Evolutionary conservation across 2,329 filamentous ascomycete species (phyloP).

Genomic region (Aspergillus sergii): DNA sequence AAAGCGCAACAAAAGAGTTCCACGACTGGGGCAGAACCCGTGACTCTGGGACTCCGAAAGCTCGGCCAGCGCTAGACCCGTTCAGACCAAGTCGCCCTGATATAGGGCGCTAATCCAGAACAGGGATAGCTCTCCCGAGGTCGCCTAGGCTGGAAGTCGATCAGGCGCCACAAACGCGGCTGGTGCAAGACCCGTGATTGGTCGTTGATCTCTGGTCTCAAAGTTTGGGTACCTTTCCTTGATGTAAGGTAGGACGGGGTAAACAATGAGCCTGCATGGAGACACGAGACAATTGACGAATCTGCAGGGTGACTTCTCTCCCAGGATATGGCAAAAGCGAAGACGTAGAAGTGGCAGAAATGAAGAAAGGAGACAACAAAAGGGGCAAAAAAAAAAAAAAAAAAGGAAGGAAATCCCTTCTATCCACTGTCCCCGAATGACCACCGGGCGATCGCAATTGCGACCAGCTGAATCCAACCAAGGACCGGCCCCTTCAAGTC

Average conservation of each 20-base stretch:
- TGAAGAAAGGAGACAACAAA: constrained; percentile 2
- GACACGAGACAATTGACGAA: constrained; percentile 2
- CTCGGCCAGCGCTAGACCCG: constrained; percentile 33
- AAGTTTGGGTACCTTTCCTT: constrained; percentile 18
- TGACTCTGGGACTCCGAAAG: constrained; percentile 34
- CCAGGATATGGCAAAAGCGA: not conserved
- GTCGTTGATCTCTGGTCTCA: constrained; percentile 14
- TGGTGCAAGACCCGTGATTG: constrained; percentile 21
- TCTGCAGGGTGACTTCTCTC: not conserved
- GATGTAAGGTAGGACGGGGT: constrained; percentile 11
- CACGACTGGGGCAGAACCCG: constrained; percentile 33
- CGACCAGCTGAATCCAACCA: not conserved
- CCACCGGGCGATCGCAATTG: not conserved
- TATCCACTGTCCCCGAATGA: not conserved
- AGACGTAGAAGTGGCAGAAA: not conserved
- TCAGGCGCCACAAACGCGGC: constrained; percentile 26
- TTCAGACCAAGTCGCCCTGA: constrained; percentile 22
- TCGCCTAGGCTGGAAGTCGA: constrained; percentile 29
- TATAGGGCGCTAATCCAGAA: constrained; percentile 22
- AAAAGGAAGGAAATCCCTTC: not conserved
- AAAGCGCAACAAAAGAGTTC: constrained; percentile 20
- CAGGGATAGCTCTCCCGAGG: constrained; percentile 40
- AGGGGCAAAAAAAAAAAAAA: not conserved
- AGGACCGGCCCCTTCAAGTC: not conserved
- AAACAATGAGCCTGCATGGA: constrained; percentile 11